Conservation (phyloP, 2,329 filamentous ascomycete genomes). For the Microsporum audouinii region DNA sequence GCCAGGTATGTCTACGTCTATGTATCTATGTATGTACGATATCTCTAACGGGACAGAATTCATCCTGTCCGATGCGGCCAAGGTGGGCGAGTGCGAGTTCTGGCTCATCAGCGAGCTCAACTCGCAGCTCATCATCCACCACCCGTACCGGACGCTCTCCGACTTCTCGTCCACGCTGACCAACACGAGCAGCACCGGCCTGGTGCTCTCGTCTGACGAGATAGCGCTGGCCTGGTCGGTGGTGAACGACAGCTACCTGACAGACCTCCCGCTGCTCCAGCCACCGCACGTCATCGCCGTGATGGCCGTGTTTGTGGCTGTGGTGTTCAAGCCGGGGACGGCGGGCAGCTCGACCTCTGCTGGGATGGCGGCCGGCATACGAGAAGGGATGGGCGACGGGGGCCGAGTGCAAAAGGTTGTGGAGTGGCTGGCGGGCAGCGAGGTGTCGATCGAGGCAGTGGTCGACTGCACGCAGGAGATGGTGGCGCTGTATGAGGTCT, state of each 20-base stretch:
- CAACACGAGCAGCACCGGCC: conserved; percentile 16
- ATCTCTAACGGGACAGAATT: conserved; percentile 42
- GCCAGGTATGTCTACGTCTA: conserved; percentile 47
- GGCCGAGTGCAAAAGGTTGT: conserved; percentile 53
- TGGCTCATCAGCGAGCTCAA: conserved; percentile 82
- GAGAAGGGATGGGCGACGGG: conserved; percentile 24
- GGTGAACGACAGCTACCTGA: conserved; percentile 87
- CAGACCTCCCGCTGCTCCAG: conserved; percentile 75
- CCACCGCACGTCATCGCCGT: conserved; percentile 82
- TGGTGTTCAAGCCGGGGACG: conserved; percentile 47
- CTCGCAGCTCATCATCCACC: conserved; percentile 79
- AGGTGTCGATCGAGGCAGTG: conserved; percentile 70
- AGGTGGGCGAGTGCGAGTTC: conserved; percentile 89
- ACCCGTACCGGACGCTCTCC: conserved; percentile 73
- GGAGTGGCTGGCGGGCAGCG: conserved; percentile 65
- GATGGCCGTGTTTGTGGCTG: conserved; percentile 68
- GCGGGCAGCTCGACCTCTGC: conserved; percentile 2
- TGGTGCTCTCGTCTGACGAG: conserved; percentile 67
- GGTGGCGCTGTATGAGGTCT: conserved; percentile 73
- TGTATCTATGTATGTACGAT: conserved; percentile 5
- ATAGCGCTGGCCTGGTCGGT: conserved; percentile 65
- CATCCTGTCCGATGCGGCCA: conserved; percentile 63
- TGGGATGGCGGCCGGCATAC: conserved; percentile 23
- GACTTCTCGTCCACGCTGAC: conserved; percentile 45
- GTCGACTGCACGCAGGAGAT: conserved; percentile 87